Percentiles rank a stretch among this genome's conserved stretches.
Evolutionary conservation across 2,329 filamentous ascomycete genomes (phyloP).

Genomic region (Paecilomyces sp.): DNA sequence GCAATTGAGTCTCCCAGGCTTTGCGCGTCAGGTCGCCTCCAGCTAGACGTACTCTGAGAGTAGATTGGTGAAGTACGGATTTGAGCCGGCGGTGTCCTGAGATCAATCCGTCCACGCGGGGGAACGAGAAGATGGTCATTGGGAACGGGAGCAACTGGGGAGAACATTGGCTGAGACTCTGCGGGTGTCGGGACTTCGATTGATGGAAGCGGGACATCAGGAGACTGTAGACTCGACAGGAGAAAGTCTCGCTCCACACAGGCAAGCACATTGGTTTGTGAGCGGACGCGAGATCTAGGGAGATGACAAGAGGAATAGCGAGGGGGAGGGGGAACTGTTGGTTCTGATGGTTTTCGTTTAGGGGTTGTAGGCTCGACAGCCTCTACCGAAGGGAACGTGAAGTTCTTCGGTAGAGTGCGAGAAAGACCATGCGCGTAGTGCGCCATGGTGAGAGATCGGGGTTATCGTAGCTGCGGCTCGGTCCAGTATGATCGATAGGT

Average conservation of each 20-base stretch:
- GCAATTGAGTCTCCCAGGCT: slow-evolving; percentile 39
- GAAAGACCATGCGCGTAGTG: slow-evolving; percentile 33
- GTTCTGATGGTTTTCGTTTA: slow-evolving; percentile 30
- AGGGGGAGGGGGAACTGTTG: slow-evolving; percentile 38
- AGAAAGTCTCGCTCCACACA: slow-evolving; percentile 24
- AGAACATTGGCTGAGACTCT: slow-evolving; percentile 17
- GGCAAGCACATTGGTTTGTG: slow-evolving; percentile 29
- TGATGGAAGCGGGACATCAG: slow-evolving; percentile 37
- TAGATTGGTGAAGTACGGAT: slow-evolving; percentile 32
- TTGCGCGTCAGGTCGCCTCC: slow-evolving; percentile 24
- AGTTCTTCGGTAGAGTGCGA: slow-evolving; percentile 41
- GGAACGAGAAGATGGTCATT: slow-evolving; percentile 34
- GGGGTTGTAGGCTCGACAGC: slow-evolving; percentile 35
- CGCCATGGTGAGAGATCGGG: slow-evolving; percentile 23
- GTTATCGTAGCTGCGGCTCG: not conserved
- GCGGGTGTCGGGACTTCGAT: slow-evolving; percentile 30
- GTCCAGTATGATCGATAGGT: not conserved
- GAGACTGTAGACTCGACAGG: slow-evolving; percentile 22
- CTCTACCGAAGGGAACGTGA: slow-evolving; percentile 32
- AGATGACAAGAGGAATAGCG: slow-evolving; percentile 37
- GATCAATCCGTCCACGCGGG: slow-evolving; percentile 26
- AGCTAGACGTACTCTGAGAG: slow-evolving; percentile 17
- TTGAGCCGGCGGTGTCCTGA: slow-evolving; percentile 40
- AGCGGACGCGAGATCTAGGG: slow-evolving; percentile 32
- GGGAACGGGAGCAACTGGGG: slow-evolving; percentile 15